Conservation (phyloP, 148 eudicot genomes). For the Cornus controversa region DNA sequence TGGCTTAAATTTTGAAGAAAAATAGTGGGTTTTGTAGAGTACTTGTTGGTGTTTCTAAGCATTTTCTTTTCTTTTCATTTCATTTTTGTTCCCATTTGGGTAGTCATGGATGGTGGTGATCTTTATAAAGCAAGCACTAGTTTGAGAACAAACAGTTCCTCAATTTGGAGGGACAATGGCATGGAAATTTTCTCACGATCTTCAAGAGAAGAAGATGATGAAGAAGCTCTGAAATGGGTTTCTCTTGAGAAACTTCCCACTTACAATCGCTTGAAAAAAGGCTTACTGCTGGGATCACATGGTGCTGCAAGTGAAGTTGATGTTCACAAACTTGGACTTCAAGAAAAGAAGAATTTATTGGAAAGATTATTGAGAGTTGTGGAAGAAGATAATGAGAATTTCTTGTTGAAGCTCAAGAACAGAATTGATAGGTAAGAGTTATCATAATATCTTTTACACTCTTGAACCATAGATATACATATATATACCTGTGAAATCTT, state of each 20-base stretch:
- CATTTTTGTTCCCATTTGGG: not conserved
- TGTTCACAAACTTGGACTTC: constrained; percentile 31
- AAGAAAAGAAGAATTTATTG: constrained; percentile 40
- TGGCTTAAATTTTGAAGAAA: not conserved
- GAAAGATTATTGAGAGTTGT: constrained; percentile 45
- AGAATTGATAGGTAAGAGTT: constrained; percentile 43
- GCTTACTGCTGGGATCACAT: constrained; percentile 36
- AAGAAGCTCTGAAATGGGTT: constrained; percentile 67
- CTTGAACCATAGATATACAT: not conserved
- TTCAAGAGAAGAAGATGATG: constrained; percentile 48
- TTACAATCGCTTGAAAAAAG: constrained; percentile 52
- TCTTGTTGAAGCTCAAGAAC: constrained; percentile 51
- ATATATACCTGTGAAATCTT: too few relatives aligned
- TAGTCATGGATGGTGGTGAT: constrained; percentile 22
- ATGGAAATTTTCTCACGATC: constrained; percentile 42
- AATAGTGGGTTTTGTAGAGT: not conserved
- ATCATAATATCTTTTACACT: not conserved
- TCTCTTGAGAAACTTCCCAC: constrained; percentile 61
- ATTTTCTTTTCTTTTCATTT: too few relatives aligned
- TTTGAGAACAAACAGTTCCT: constrained; percentile 31
- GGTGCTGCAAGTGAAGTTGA: constrained; percentile 45
- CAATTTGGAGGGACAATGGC: constrained; percentile 37
- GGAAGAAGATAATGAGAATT: constrained; percentile 62
- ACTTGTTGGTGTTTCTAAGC: too few relatives aligned
- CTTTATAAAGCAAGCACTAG: constrained; percentile 19